phyloP scores from a whole-genome alignment of 106 monocot genomes.

The Cymbidium sinense region DNA sequence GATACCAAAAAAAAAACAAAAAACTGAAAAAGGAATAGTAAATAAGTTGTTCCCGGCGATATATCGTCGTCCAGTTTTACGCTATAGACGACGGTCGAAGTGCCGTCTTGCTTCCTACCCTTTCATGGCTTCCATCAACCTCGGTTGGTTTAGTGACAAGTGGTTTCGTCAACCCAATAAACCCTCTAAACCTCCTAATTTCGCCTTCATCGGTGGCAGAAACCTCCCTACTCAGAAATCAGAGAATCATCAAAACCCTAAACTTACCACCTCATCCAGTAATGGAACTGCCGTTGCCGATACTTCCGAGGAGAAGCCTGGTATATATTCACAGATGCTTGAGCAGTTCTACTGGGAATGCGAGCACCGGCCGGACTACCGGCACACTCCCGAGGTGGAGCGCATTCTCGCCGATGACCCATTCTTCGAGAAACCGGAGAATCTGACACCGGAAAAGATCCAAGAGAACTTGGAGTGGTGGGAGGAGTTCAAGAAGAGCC shows the following conservation, averaged over 20 bases:
- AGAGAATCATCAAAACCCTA: slow-evolving; percentile 5
- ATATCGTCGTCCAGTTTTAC: too few relatives aligned
- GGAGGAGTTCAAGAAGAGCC: slow-evolving; percentile 50
- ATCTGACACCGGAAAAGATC: slow-evolving; percentile 61
- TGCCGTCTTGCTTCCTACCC: not conserved
- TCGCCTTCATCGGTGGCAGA: slow-evolving; percentile 62
- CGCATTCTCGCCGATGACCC: slow-evolving; percentile 58
- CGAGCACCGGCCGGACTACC: slow-evolving; percentile 58
- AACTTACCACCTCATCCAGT: slow-evolving; percentile 1
- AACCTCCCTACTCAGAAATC: slow-evolving; percentile 32
- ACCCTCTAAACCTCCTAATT: slow-evolving; percentile 27
- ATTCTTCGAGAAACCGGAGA: slow-evolving; percentile 38
- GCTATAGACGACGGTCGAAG: too few relatives aligned
- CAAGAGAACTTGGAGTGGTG: slow-evolving; percentile 69
- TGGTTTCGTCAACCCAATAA: slow-evolving; percentile 51
- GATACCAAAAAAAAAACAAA: too few relatives aligned
- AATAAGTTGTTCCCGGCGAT: too few relatives aligned
- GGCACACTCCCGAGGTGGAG: slow-evolving; percentile 71
- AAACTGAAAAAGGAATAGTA: too few relatives aligned
- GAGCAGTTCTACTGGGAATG: slow-evolving; percentile 81
- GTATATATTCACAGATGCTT: slow-evolving; percentile 49
- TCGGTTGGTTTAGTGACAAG: slow-evolving; percentile 58
- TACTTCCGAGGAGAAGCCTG: not conserved
- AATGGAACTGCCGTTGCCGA: not conserved
- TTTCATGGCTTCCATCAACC: slow-evolving; percentile 67